Base-by-base conservation (phyloP, 2,329 filamentous ascomycete genomes). In the Waltergamsia citrina region DNA sequence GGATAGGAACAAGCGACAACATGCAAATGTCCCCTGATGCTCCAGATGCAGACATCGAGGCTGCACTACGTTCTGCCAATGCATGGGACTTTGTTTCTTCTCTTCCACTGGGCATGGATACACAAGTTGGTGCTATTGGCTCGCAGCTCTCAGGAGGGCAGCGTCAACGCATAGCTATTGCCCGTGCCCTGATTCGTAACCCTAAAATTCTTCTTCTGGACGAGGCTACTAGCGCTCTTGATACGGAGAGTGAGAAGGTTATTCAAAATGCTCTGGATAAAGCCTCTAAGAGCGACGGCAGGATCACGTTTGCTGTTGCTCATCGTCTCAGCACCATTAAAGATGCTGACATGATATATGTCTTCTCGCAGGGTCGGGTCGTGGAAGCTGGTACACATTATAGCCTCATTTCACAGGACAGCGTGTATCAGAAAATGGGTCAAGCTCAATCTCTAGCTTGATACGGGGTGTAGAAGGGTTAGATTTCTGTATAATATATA, bases 141-240 rank as follows among this genome's bases (percentile, higher is more conserved):
- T 69, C 75, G 15, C 76, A 78, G 42, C 40, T 81, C 1, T 76
- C 69, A 7, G 71, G 71, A 20, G 72, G 72, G 2, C 71, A 76
- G 48, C 65, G 67, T 18, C 72, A 77, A 49, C 62, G 72, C 5
- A 49, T 76, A 15, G 63, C 67, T 4, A 72, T 76, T 58, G 52
- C 51, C 6, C 48, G 54, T 21, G 74, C 74, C n/a, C 77, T 85
- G 3, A 76, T 95, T 47, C 94, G 94, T 56, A 75, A 93, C 41
- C 90, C 90, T 0, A 86, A 94, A 55, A 93, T 96, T 41, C 66
- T 96, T 23, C 90, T 96, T 38, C 73, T 95, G 1, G 88, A 96
- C 52, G 90, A 96, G 66, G 82, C 88, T 11, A 95, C 88, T 1
- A 92, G 84, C 7, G 88, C 88, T 0, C 71, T 95, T 10, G 88